Percentiles rank a stretch among this genome's conserved stretches.
Conservation (phyloP, 2,329 filamentous ascomycete species). For the Pseudogymnoascus sp. region DNA sequence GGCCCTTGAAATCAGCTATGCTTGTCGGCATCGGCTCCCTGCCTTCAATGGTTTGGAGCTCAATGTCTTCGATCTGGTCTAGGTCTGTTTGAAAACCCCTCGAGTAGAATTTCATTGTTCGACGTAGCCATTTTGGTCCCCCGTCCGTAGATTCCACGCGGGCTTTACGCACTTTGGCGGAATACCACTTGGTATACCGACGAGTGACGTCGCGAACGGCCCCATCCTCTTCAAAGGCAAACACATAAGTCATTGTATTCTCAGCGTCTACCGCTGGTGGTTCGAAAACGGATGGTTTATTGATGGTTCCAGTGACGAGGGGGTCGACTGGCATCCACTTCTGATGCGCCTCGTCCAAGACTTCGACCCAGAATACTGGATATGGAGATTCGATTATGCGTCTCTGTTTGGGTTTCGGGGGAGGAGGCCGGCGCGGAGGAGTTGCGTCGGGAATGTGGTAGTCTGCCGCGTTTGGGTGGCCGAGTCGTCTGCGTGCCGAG, state of each 20-base stretch:
- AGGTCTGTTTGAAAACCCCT: conserved; percentile 49
- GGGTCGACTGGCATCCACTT: conserved; percentile 90
- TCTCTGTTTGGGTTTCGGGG: conserved; percentile 31
- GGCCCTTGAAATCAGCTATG: conserved; percentile 79
- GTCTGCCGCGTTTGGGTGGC: conserved; percentile 40
- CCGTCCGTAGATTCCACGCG: conserved; percentile 63
- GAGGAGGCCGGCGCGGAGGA: conserved; percentile 32
- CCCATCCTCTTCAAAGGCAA: conserved; percentile 78
- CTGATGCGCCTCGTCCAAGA: conserved; percentile 76
- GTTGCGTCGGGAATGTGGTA: conserved; percentile 43
- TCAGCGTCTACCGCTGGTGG: conserved; percentile 71
- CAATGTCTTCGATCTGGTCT: conserved; percentile 77
- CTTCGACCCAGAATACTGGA: conserved; percentile 92
- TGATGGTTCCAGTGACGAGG: conserved; percentile 72
- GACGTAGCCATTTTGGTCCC: conserved; percentile 49
- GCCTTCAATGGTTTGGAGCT: conserved; percentile 64
- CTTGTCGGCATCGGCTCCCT: conserved; percentile 81
- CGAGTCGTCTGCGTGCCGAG: conserved; percentile 27
- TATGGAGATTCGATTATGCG: conserved; percentile 63
- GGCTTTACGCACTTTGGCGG: conserved; percentile 76
- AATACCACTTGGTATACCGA: conserved; percentile 81
- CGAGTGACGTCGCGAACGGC: conserved; percentile 78
- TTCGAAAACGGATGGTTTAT: conserved; percentile 70
- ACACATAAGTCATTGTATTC: conserved; percentile 75
- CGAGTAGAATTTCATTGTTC: conserved; percentile 44